Base-by-base conservation (phyloP, 2,329 filamentous ascomycete genomes). In the Fusarium heterosporum region DNA sequence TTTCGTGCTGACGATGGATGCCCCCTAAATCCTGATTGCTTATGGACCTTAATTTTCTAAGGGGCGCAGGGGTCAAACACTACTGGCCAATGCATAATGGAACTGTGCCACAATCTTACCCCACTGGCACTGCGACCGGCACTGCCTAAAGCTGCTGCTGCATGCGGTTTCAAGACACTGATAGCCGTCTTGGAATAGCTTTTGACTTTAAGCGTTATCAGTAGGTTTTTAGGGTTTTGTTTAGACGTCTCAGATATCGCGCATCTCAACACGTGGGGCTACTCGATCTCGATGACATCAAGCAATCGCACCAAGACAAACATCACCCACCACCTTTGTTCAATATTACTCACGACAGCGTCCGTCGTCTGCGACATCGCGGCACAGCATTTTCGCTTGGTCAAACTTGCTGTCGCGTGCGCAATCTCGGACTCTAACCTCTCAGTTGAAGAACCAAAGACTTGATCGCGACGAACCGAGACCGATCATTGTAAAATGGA, bases 1-100 rank as follows among this genome's bases (percentile, higher is more conserved):
- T 34, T 49, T 54, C 19, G 26, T 39, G 51, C 22, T 22, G 36
- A 34, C 14, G 14, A 34, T 34, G 16, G 28, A 53, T 38, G 5
- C 6, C 22, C 53, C 46, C 42, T 28, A 50, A 54, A 48, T 48
- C 30, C 48, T 26, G 50, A 38, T 30, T 48, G 32, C 48, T 14
- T 34, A 34, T 22, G 22, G 22, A 22, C 22, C 22, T 22, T 22
- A 34, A 13, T 28, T 49, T 54, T 54, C 38, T 32, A 50, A 50
- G n/a, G 13, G 25, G 34, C 34, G 34, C 34, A 36, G 16, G 34
- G 34, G 34, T 41, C 19, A 17, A 7, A 28, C 17, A 16, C 28
- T 55, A 32, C 52, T 55, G 53, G 46, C n/a, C 53, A 55, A 53
- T 55, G 53, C 46, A 16, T n/a, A 29, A 13, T 19, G 10, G 2